Base-by-base conservation (phyloP, 2,329 filamentous ascomycete species). In the Pseudogymnoascus sp. region DNA sequence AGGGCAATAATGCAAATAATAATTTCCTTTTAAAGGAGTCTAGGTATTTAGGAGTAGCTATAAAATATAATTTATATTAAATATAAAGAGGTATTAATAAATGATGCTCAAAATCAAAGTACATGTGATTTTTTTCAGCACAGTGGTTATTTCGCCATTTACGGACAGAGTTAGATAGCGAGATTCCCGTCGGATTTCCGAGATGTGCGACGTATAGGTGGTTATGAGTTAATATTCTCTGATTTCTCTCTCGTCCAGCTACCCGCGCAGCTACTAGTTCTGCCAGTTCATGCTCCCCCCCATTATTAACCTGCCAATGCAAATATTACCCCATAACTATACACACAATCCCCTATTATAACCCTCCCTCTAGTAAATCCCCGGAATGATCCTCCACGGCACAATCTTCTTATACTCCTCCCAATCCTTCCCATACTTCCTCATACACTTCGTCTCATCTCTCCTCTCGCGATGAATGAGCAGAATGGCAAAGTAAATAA, bases 361-460 rank as follows among this genome's bases (percentile, higher is more conserved):
- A 7, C 37, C 15, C 1, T 5, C 13, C 35, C 25, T 18, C 58
- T 70, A 97, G 76, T 97, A 97, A 15, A 97, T 78, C 36, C 89
- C 89, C 5, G 93, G 93, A 40, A 97, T 76, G 68, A 97, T 95
- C 71, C 87, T 84, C 74, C 83, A 96, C 64, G 81, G 85, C 48
- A 97, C 93, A 72, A 86, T 82, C 75, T 87, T 85, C 75, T 89
- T 92, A 76, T 97, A 97, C 76, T 85, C 83, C 65, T 92, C 85
- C 92, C 93, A 97, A 72, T 97, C 92, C 68, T 87, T 87, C 27
- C 92, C 92, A 71, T 97, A 97, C 80, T 97, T 97, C 72, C 83
- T 83, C 65, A 83, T 80, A 75, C 93, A 97, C 80, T 96, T 96
- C 73, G 90, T 89, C 68, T 97, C 92, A 68, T 97, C 93, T 60